Percentiles rank a stretch among this genome's conserved stretches.
Conservation (phyloP, 345 rosid genomes). For the Geranium brycei region DNA sequence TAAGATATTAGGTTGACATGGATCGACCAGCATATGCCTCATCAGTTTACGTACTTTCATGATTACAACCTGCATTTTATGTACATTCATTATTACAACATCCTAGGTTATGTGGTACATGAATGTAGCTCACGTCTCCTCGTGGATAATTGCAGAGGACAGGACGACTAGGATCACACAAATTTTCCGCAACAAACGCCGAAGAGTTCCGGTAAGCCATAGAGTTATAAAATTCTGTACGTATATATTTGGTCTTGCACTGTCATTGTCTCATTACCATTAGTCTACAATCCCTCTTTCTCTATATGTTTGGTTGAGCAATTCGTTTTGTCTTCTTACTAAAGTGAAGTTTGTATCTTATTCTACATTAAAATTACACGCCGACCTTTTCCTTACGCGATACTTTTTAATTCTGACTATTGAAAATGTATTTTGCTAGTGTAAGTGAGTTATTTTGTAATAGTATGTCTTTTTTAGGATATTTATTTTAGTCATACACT, state of each 20-base stretch:
- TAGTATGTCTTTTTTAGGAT: too few species aligned
- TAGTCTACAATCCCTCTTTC: not conserved
- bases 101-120: not conserved
- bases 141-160: constrained; percentile 12
- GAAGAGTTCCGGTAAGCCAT: constrained; percentile 20
- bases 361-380: not conserved
- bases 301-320: too few species aligned
- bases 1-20: too few species aligned
- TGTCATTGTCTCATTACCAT: not conserved
- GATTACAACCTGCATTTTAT: too few species aligned
- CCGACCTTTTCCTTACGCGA: not conserved
- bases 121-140: constrained; percentile 1
- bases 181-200: constrained; percentile 26
- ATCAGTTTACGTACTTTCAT: not conserved
- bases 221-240: not conserved
- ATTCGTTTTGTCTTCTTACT: too few species aligned
- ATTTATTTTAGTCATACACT: too few species aligned
- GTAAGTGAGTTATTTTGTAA: too few species aligned
- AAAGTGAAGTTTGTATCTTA: too few species aligned
- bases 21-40: too few species aligned
- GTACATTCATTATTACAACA: too few species aligned
- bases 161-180: constrained; percentile 16
- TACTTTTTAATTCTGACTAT: not conserved
- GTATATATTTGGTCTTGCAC: not conserved
- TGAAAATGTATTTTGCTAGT: too few species aligned